Percentiles rank a stretch among this genome's conserved stretches.
These are phyloP conservation scores for Backusella sp. DNA, from an alignment of 192 early-diverging fungal species.

Conservation along the genomic window DNA sequence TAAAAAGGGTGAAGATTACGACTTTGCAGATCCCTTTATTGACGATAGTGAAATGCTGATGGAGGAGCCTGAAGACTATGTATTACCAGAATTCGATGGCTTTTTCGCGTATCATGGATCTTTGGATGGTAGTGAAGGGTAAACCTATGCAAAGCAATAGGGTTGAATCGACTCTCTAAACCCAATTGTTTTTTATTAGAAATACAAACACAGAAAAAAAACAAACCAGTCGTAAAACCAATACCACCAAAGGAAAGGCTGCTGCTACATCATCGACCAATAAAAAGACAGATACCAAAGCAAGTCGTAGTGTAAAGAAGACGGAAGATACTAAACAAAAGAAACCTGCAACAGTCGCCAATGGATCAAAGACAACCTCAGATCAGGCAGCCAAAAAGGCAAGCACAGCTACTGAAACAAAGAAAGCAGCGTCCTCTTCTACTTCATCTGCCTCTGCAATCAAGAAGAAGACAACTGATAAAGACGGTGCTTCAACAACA, in stretches of 20 bases:
- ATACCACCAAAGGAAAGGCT: not conserved
- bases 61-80: conserved; percentile 25
- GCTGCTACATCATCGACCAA: not conserved
- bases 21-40: conserved; percentile 57
- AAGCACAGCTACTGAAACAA: not conserved
- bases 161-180: not conserved
- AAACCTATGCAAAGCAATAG: not conserved
- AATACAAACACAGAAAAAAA: not conserved
- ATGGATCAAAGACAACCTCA: not conserved
- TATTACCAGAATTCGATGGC: conserved; percentile 37
- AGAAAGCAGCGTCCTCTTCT: not conserved
- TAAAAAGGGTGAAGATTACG: conserved; percentile 41
- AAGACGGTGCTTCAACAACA: not conserved
- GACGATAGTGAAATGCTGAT: conserved; percentile 59
- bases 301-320: not conserved
- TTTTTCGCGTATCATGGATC: conserved; percentile 54
- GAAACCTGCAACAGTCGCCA: not conserved
- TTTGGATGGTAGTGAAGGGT: conserved; percentile 31
- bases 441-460: not conserved
- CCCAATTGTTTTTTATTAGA: not conserved
- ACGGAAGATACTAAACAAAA: not conserved
- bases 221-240: not conserved
- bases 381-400: not conserved
- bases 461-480: not conserved
- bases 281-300: not conserved